These are phyloP conservation scores for Coemansia sp. DNA, from an alignment of 192 early-diverging fungal genomes.

Conservation along the genomic window DNA sequence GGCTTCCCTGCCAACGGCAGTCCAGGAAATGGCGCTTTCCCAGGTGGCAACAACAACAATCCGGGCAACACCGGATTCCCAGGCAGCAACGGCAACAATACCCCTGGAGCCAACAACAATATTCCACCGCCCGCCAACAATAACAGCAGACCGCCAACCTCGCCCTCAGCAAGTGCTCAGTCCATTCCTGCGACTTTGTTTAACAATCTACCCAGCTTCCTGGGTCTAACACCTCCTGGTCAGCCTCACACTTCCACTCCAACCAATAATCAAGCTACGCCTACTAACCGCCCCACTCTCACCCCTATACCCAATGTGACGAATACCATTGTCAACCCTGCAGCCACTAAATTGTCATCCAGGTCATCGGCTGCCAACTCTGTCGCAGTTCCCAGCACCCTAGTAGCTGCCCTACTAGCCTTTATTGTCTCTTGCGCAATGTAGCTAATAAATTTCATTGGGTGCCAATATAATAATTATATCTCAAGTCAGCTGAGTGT, in stretches of 20 bases:
- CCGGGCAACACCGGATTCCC: not conserved
- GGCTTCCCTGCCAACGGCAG: not conserved
- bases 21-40: not conserved
- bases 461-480: not conserved
- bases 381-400: not conserved
- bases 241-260: not conserved
- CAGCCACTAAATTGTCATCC: not conserved
- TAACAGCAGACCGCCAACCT: not conserved
- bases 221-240: constrained; percentile 11
- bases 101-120: not conserved
- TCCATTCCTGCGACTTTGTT: constrained; percentile 27
- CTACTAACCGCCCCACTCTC: not conserved
- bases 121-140: not conserved
- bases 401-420: not conserved
- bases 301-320: not conserved
- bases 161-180: constrained; percentile 6
- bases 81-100: not conserved
- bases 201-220: constrained; percentile 22
- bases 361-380: not conserved
- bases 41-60: not conserved
- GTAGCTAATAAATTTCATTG: not conserved
- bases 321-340: not conserved
- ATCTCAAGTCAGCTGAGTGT: not conserved
- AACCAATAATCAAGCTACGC: not conserved
- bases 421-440: not conserved